Base-by-base conservation (phyloP, 164 flowering plant species). In the Macadamia integrifolia region DNA sequence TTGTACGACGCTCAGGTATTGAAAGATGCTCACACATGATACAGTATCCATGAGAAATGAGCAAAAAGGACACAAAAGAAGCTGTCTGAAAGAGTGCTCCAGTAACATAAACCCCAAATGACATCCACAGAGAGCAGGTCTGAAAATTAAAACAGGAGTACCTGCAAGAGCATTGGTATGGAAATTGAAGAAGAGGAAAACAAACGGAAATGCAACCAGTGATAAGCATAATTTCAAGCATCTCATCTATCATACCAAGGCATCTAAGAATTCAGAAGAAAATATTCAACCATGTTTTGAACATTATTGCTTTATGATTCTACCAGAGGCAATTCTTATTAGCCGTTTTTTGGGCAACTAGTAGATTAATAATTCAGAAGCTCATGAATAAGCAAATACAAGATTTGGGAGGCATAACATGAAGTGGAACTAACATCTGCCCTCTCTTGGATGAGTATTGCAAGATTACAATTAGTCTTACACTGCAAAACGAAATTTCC, bases 41-140 rank as follows among this genome's bases (percentile, higher is more conserved):
- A 80, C 93, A 87, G 64, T 94, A 92, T 49, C 98, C 97, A 76
- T 86, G 88, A 60, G 98, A 84, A 59, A 94, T 90, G 59, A 91
- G 86, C 55, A 94, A 76, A 73, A 94, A 90, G 6, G 88, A 88
- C 63, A 89, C 86, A 66, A 90, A 86, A 44, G 85, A 85, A 73
- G 93, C 88, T 56, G 97, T 88, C 74, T 91, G 92, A 75, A 90
- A 94, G 69, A 91, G 87, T 40, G 88, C 87, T 58, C 96, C 96
- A 46, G 89, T 87, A 44, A 92, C 80, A 65, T 88, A 94, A 32
- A 87, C 95, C 59, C 96, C 98, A 72, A 91, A 94, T 35, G 97
- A 94, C 87, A 90, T 84, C 97, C 98, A 94, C 50, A 94, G 69
- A 28, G 98, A 94, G 84, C 97, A 94, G 73, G 77, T 77, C 66